Base-by-base conservation (phyloP, 768 basidiomycete species). In the Lepiota brunneoincarnata region DNA sequence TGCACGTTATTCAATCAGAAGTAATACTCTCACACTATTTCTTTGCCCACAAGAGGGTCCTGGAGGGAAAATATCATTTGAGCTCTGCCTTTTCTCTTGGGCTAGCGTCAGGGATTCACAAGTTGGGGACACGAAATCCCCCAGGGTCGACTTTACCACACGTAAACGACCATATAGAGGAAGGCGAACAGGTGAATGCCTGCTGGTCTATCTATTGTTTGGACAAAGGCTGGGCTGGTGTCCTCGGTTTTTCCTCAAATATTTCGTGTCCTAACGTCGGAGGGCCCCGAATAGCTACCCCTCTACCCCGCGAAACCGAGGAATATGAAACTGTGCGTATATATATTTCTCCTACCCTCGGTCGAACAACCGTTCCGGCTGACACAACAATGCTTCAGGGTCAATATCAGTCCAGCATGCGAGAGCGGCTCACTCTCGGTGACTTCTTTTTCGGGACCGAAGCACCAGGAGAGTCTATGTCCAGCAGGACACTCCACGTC, bases 21-120 rank as follows among this genome's bases (percentile, higher is more conserved):
- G 69, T 86, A 2, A 69, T 88, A 18, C 70, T 87, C 18, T 67
- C 80, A 1, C 72, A 73, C 50, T 85, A 80, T 59, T 80, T 85
- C 63, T 80, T 83, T 56, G 69, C 73, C 14, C 68, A 72, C 20
- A 81, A 77, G 20, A 70, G 81, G 18, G 62, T 73, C 14, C 65
- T 83, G 6, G 84, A 76, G 56, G 75, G 69, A 6, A 67, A 69
- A 46, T 73, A 73, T 55, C 72, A 81, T 67, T 56, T 77, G 61
- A 44, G 71, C 55, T 64, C 66, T 3, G 74, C 71, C 1, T 64
- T 72, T 4, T 71, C 73, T 0, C 67, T 72, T 6, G 60, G 63
- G 1, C 55, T 75, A 38, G 68, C 72, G 37, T 63, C 72, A 21
- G 69, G 68, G 6, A 58, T 83, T 20, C 71, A 80, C 53, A 65